Evolutionary conservation across 139 green algal genomes (phyloP).

Genomic region (Raphidocelis subcapitata): DNA sequence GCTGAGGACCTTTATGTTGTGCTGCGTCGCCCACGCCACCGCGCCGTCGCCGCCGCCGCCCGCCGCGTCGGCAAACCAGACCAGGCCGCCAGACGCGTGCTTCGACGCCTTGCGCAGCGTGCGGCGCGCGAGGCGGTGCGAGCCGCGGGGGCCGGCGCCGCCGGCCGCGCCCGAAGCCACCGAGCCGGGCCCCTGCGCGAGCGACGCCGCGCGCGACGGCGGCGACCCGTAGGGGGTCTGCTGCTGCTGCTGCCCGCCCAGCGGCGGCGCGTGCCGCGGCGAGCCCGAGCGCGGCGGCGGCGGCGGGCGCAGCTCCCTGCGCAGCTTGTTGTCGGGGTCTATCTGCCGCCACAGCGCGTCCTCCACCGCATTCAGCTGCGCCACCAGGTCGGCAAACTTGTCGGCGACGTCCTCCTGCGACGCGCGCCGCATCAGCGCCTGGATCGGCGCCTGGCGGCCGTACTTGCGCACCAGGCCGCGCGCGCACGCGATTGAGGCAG

Average conservation of each 20-base stretch:
- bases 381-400: not conserved
- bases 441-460: not conserved
- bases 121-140: not conserved
- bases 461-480: not conserved
- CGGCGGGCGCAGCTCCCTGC: constrained; percentile 1
- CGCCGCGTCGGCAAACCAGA: constrained; percentile 9
- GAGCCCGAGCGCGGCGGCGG: not conserved
- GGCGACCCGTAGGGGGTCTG: too few relatives aligned
- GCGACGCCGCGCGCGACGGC: too few relatives aligned
- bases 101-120: constrained; percentile 8
- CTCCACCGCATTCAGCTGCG: not conserved
- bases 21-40: constrained; percentile 16
- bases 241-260: too few relatives aligned
- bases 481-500: too few relatives aligned
- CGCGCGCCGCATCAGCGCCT: not conserved
- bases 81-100: constrained; percentile 8
- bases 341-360: constrained; percentile 19
- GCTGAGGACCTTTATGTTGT: constrained; percentile 11
- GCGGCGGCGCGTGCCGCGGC: not conserved
- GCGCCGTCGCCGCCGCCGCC: constrained; percentile 8
- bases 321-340: constrained; percentile 20
- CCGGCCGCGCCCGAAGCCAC: too few relatives aligned
- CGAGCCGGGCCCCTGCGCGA: too few relatives aligned
- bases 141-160: not conserved
- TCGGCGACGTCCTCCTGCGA: not conserved